Evolutionary conservation across 73 alveolate genomes (phyloP), one percentile per base, ranked within the genome.

Genomic region (Breviolum minutum): DNA sequence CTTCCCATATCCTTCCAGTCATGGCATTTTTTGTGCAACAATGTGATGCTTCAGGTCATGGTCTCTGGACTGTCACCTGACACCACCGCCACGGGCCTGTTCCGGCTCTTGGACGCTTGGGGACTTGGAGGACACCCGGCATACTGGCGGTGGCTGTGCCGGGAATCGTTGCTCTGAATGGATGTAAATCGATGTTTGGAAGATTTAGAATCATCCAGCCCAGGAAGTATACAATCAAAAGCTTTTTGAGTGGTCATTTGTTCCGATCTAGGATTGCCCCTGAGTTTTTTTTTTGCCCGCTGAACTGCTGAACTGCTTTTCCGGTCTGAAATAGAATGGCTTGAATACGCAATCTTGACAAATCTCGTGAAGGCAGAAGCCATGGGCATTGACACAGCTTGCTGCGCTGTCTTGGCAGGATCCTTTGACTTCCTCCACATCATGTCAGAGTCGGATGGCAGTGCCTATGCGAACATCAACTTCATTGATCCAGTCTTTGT

Each of bases 341-440:
- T 22, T 17, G 77, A 68, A 68, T 68, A 22, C 24, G 77, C 77
- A 68, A 68, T 68, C 77, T 68, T 2, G n/a, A 68, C 77, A 68
- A 14, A 68, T 68, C 77, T 68, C 4, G 17, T 22, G 77, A 68
- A 68, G 77, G n/a, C 77, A 68, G 77, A 14, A 68, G 54, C 3
- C 54, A 40, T 40, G 54, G 54, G 54, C 54, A 40, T 40, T 40
- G 54, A 40, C 54, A 40, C 54, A 40, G 54, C 54, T 22, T 22
- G 24, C 77, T 68, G 77, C 77, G 77, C 77, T 68, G 77, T 17
- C 77, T 22, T 54, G 84, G 61, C 87, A 90, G 97, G 98, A 32
- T 63, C 98, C 73, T 92, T 63, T 71, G 98, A 92, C 98, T 92
- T 92, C 66, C 90, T 92, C 54, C 98, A 92, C 64, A 80, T 92